Conservation (phyloP, 306 rosid genomes). For the Trifolium repens region DNA sequence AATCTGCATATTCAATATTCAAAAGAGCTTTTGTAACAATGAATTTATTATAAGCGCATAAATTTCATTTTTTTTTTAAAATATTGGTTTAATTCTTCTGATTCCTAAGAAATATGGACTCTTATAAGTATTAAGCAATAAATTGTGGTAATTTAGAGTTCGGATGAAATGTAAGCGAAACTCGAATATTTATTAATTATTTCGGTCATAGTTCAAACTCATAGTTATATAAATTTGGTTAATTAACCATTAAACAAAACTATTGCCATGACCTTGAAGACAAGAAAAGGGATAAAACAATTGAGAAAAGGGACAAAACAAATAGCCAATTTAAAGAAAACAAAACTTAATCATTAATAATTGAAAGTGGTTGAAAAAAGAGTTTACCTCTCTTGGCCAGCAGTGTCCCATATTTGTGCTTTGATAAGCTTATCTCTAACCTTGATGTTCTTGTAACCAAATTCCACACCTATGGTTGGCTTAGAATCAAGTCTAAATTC, state of each 20-base stretch:
- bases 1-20: slow-evolving; percentile 11
- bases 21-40: not conserved
- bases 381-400: slow-evolving; percentile 88
- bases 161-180: no score
- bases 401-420: slow-evolving; percentile 97
- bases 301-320: not conserved
- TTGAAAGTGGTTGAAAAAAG: slow-evolving; percentile 15
- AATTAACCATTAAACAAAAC: not conserved
- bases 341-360: not conserved
- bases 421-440: slow-evolving; percentile 77
- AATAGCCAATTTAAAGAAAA: not conserved
- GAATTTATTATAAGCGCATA: no score
- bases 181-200: no score
- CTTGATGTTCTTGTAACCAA: slow-evolving; percentile 83
- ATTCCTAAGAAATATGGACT: no score
- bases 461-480: slow-evolving; percentile 94
- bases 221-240: not conserved
- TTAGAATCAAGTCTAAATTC: slow-evolving; percentile 82
- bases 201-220: not conserved
- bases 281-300: not conserved
- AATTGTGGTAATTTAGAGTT: no score
- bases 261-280: slow-evolving; percentile 6
- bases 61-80: no score
- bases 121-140: no score
- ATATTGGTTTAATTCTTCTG: no score